phyloP scores from a whole-genome alignment of 257 asterid species.

The Solanum neorickii region DNA sequence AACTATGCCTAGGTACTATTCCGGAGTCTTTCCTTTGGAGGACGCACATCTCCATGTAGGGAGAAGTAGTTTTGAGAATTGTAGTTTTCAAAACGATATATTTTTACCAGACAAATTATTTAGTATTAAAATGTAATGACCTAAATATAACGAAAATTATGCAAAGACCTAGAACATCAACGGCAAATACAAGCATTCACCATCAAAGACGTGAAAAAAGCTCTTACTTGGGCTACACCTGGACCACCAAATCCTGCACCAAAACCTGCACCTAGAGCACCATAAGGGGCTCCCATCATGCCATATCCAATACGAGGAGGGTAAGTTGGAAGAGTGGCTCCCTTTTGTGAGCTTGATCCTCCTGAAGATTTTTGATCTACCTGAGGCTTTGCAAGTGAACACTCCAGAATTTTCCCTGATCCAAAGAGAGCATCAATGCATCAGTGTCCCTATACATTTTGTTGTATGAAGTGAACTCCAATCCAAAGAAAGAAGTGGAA shows the following conservation, averaged over 20 bases:
- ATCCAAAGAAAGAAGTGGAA: background rate
- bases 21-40: background rate
- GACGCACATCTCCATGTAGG: background rate
- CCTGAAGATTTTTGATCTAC: conserved; percentile 66
- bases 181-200: background rate
- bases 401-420: conserved; percentile 81
- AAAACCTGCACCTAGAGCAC: conserved; percentile 58
- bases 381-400: conserved; percentile 98
- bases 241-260: conserved; percentile 57
- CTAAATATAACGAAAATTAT: background rate
- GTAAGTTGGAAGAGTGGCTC: conserved; percentile 52
- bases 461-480: background rate
- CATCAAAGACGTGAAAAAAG: conserved; percentile 1
- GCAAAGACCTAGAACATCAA: background rate
- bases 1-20: background rate
- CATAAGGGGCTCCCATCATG: conserved; percentile 70
- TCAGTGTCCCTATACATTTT: background rate
- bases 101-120: background rate
- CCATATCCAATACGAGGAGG: conserved; percentile 79
- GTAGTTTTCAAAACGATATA: background rate
- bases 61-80: background rate
- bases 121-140: background rate
- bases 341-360: conserved; percentile 45
- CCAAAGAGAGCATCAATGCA: conserved; percentile 7
- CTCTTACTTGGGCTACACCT: conserved; percentile 66